Base-by-base conservation (phyloP, 371 early-diverging fungal species). In the Actinomortierella wolfii region DNA sequence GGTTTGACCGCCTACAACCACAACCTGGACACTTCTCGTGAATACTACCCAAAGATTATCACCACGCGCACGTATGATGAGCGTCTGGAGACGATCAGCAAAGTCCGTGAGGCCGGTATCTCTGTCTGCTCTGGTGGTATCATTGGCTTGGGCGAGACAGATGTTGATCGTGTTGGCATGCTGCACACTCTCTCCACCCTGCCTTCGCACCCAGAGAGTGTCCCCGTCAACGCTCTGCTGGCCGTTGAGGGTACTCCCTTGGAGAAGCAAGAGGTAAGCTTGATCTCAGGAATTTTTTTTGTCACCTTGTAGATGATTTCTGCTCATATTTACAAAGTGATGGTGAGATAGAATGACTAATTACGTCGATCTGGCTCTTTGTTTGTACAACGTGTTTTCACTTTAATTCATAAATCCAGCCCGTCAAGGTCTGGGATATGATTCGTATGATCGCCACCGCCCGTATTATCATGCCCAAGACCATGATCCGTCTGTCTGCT, bases 1-100 rank as follows among this genome's bases (percentile, higher is more conserved):
- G 94, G 94, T 39, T 76, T 94, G 73, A 92, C 92, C n/a, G 94
- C 94, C 18, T 94, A 94, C 80, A 94, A 94, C 81, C 94, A 94
- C 78, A 94, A 94, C 68, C 80, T 93, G 63, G 94, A 93, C 76
- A 93, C 94, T 18, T 89, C 89, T 13, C 86, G 91, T 61, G 94
- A 92, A 76, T 89, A 82, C 75, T 93, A 93, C 64, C 89, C 92
- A 64, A 92, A 89, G 83, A 87, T 93, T 54, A 94, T 94, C 73
- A 89, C 92, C 14, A 94, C 94, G 18, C 86, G 94, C 64, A 74
- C 86, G 29, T 94, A 91, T 61, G 92, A 92, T 67, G 94, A 94
- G 59, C 89, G 94, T 44, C 78, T 93, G 50, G 76, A 86, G 46
- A 93, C 94, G 7, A 87, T 93, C 65, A 78, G 83, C 18, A 78